Evolutionary conservation across 768 basidiomycete genomes (phyloP), one percentile per base, ranked within the genome.

Genomic region (Daedaleopsis sinensis): DNA sequence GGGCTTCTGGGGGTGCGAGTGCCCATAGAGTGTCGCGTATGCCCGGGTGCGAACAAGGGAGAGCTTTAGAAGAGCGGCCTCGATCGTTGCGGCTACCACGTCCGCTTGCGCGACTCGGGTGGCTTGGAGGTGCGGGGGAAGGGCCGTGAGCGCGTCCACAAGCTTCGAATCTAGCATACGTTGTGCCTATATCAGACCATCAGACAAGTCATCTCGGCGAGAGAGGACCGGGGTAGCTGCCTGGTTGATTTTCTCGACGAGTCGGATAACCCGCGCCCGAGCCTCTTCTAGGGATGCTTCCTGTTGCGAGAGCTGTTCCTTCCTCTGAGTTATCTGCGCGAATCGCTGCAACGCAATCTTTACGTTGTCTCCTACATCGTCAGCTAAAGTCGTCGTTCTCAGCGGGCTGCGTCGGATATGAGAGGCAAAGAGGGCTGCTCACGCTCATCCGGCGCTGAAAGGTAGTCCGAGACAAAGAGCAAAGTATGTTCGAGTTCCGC

Each of bases 51-150:
- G 76, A n/a, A 81, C 62, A 11, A 83, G 72, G 1, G 80, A 79
- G 9, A 84, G 73, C 66, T 82, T 83, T 62, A 82, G 76, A 11
- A 84, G 71, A 2, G 77, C 75, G 3, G 77, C 70, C 65, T 85
- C 83, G 43, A 83, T 78, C 1, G 72, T 75, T n/a, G 79, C 73
- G 8, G 79, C 74, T 18, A 79, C 67, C 42, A 82, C 73, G 46
- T 80, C 80, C 46, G 75, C 69, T 0, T 72, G 68, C 5, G 81
- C 80, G 2, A 70, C 59, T 21, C 73, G 76, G 37, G 72, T 64
- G 3, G 69, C 63, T 57, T 66, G 65, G 44, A 77, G 67, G 39
- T 71, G 48, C 48, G 75, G 57, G 62, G 75, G 66, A 64, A 78
- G 65, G 3, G 59, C 72, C 5, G 65, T 37, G 24, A 79, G 58